Conservation (phyloP, 768 basidiomycete species). For the Gymnopilus junonius region DNA sequence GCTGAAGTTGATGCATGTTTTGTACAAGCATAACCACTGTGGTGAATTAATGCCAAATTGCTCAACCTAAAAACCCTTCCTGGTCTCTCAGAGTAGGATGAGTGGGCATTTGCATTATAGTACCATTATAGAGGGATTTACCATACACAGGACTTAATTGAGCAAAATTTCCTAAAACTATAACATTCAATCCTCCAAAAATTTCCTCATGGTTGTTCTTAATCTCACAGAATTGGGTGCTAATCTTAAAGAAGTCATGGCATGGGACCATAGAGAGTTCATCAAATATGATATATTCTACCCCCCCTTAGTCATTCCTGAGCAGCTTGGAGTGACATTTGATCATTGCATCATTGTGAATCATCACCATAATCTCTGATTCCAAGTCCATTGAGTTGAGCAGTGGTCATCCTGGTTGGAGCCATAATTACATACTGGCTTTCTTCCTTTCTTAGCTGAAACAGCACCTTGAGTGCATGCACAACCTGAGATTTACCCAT, state of each 20-base stretch:
- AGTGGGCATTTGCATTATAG: not conserved
- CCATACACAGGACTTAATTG: slow-evolving; percentile 27
- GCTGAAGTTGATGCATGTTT: slow-evolving; percentile 34
- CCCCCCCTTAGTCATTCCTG: slow-evolving; percentile 18
- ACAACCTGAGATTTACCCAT: slow-evolving; percentile 10
- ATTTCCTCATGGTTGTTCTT: not conserved
- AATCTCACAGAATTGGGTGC: slow-evolving; percentile 33
- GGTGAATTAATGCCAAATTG: slow-evolving; percentile 33
- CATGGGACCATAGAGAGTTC: slow-evolving; percentile 43
- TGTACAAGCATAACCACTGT: slow-evolving; percentile 35
- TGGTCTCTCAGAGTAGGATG: not conserved
- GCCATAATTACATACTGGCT: not conserved
- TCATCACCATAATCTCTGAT: not conserved
- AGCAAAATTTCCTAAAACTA: slow-evolving; percentile 39
- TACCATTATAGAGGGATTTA: slow-evolving; percentile 16
- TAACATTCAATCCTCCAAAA: not conserved
- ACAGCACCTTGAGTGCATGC: not conserved
- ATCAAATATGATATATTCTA: slow-evolving; percentile 32
- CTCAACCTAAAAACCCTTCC: slow-evolving; percentile 19
- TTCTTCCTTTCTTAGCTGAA: not conserved
- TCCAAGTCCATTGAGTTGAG: not conserved
- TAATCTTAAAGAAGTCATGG: slow-evolving; percentile 34
- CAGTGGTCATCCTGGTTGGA: not conserved
- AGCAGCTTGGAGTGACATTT: not conserved
- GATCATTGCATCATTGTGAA: not conserved